Base-by-base conservation (phyloP, 2,329 filamentous ascomycete species). In the Teratosphaeria gauchensis region DNA sequence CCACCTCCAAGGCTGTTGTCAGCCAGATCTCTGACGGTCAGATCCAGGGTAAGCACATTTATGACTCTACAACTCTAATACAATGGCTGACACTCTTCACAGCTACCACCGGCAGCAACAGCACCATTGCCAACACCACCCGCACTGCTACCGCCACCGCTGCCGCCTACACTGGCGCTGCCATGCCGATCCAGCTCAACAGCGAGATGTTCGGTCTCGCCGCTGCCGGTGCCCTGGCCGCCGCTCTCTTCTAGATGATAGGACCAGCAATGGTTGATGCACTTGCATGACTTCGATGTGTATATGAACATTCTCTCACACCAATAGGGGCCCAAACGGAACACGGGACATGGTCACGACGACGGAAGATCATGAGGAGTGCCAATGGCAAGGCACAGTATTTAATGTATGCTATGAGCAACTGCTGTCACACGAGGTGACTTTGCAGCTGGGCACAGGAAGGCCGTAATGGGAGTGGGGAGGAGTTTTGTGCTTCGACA, bases 111-210 rank as follows among this genome's bases (percentile, higher is more conserved):
- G 66, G 65, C 57, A 61, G 60, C 51, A 58, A 60, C 51, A 46
- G 46, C 30, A 16, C 56, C n/a, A 28, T 35, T 11, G 30, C 55
- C 33, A 56, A 54, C 53, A 38, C 51, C 46, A 59, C 60, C 59
- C 52, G 19, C 56, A 28, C 38, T 32, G 56, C 62, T 35, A 31
- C 53, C 46, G 54, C 56, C 38, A 52, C 61, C 19, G 55, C 30
- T 24, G 31, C 31, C 32, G n/a, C 56, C 19, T 71, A 68, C 68
- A 72, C 70, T 38, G 71, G 71, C 54, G 71, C 67, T 51, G 70
- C 69, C 31, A 59, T 62, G 21, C 52, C 64, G n/a, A 62, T 62
- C 33, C 60, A 64, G 54, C 56, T 68, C 54, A 56, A 61, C 51
- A 62, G 60, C 53, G 64, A 63, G 58, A 16, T 69, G 56, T 65